These are phyloP conservation scores for Saccharum hybrid DNA, from an alignment of 202 grass and related monocot genomes.

Conservation along the genomic window DNA sequence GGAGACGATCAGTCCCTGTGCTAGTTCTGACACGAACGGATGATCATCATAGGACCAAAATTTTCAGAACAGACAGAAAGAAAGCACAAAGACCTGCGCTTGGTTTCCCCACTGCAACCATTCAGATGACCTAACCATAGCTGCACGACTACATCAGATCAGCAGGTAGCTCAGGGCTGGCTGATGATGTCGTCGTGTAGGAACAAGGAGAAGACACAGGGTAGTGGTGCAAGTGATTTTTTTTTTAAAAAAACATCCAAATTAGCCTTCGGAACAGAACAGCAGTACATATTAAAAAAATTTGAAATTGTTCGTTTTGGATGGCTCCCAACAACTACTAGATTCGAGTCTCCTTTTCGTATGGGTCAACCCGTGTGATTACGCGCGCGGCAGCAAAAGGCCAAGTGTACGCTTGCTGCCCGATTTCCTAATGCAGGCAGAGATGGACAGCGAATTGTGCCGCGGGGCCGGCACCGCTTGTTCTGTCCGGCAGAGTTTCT, in stretches of 20 bases:
- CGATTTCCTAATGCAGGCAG: neutral
- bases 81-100: neutral
- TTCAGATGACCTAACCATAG: conserved; percentile 28
- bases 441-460: conserved; percentile 22
- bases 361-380: conserved; percentile 18
- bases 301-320: neutral
- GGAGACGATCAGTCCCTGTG: neutral
- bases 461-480: conserved; percentile 3
- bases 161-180: neutral
- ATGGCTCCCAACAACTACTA: conserved; percentile 6
- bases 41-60: neutral
- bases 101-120: neutral
- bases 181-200: neutral
- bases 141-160: neutral
- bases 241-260: neutral
- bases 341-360: conserved; percentile 32
- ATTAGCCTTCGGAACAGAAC: neutral
- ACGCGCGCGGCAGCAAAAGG: conserved; percentile 40
- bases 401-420: conserved; percentile 27
- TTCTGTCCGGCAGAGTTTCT: neutral
- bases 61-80: neutral
- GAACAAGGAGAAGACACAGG: conserved; percentile 5
- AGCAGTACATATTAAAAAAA: conserved; percentile 3
- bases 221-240: neutral
- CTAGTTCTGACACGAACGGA: neutral